Conservation (phyloP, 2,329 filamentous ascomycete species). For the Cercospora beticola region DNA sequence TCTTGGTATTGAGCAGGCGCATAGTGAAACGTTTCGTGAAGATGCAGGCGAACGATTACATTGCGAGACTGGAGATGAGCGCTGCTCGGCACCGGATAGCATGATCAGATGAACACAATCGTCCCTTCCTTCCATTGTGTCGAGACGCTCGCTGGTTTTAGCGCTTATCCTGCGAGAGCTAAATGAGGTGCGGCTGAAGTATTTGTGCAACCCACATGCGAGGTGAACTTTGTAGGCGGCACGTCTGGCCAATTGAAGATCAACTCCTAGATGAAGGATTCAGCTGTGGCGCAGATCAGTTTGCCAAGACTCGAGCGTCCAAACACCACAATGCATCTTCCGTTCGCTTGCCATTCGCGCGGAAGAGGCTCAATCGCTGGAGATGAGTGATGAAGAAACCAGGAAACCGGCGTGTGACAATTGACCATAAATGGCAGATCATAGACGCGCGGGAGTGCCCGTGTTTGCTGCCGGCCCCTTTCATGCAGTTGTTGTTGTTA, state of each 20-base stretch:
- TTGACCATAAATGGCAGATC: not conserved
- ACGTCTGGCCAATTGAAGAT: not conserved
- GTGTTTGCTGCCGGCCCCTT: not conserved
- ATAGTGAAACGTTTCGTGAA: constrained; percentile 2
- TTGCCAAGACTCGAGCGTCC: not conserved
- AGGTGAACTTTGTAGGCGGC: not conserved
- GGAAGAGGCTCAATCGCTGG: not conserved
- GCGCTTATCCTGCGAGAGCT: not conserved
- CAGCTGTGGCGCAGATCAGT: not conserved
- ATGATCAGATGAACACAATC: not conserved
- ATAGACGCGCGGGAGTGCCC: not conserved
- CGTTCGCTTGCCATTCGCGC: not conserved
- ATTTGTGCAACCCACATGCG: not conserved
- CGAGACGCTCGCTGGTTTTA: not conserved
- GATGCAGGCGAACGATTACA: not conserved
- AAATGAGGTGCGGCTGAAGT: not conserved
- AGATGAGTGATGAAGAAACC: not conserved
- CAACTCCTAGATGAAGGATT: not conserved
- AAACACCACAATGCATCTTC: not conserved
- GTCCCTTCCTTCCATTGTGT: not conserved
- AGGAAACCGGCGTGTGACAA: not conserved
- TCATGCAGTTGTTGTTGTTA: not conserved
- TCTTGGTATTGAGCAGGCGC: constrained; percentile 9
- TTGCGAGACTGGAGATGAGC: not conserved
- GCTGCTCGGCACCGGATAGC: not conserved